These are phyloP conservation scores for Forsythia suspensa DNA, from an alignment of 257 asterid species.

Conservation along the genomic window DNA sequence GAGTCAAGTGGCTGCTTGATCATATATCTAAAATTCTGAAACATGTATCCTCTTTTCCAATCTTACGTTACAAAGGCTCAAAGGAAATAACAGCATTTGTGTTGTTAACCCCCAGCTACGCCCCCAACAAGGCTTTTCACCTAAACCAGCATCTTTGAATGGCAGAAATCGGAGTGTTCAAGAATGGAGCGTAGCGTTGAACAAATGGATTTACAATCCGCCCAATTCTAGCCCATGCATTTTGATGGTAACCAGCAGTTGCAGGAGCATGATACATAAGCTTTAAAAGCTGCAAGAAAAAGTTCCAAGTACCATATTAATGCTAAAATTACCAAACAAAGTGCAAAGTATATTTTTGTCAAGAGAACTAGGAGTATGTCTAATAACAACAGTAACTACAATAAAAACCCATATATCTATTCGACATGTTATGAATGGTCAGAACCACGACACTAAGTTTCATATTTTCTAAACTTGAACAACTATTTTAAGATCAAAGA, in stretches of 20 bases:
- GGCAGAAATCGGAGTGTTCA: conserved; percentile 68
- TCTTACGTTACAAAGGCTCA: conserved; percentile 26
- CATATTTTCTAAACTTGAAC: neutral
- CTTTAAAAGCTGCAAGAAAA: conserved; percentile 65
- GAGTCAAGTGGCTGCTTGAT: neutral
- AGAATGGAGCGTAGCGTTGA: conserved; percentile 71
- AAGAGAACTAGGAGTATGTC: neutral
- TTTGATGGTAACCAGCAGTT: conserved; percentile 83
- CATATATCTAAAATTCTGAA: conserved; percentile 1
- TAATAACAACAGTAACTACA: neutral
- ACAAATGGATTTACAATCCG: conserved; percentile 57
- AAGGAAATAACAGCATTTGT: conserved; percentile 4
- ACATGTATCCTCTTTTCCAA: conserved; percentile 12
- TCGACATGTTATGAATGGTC: neutral
- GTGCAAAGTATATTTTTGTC: neutral
- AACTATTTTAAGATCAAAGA: neutral
- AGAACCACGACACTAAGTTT: neutral
- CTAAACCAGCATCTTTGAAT: conserved; percentile 87
- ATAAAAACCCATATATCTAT: neutral
- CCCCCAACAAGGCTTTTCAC: conserved; percentile 35
- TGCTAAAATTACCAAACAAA: neutral
- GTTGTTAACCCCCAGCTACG: neutral
- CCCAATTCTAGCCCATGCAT: conserved; percentile 79
- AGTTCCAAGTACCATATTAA: conserved; percentile 11
- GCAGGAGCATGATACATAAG: conserved; percentile 92